Evolutionary conservation across 441 rosid genomes (phyloP).

Genomic region (Macaranga tanarius): DNA sequence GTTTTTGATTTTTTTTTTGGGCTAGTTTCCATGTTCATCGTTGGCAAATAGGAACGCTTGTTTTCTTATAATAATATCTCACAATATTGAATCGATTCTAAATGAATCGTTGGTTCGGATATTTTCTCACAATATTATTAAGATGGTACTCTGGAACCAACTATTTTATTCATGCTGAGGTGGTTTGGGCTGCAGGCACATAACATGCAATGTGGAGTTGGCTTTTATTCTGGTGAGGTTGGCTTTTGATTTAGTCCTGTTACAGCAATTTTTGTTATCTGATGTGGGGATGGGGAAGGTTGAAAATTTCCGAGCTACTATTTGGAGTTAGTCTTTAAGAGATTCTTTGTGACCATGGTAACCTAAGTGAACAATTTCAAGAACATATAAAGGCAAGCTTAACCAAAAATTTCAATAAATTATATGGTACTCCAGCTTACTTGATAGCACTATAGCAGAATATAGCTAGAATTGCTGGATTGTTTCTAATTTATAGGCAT

Average conservation of each 20-base stretch:
- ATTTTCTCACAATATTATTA: neutral
- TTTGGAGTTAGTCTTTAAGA: neutral
- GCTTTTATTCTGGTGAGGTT: neutral
- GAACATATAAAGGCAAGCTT: too few relatives aligned
- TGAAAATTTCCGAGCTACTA: neutral
- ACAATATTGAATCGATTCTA: neutral
- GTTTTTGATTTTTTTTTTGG: neutral
- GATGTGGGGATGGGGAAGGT: neutral
- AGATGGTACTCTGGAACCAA: neutral
- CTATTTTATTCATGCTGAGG: too few relatives aligned
- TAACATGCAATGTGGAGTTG: neutral
- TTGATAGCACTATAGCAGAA: too few relatives aligned
- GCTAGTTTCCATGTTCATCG: conserved; percentile 14
- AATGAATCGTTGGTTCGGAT: neutral
- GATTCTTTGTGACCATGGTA: too few relatives aligned
- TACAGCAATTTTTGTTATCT: neutral
- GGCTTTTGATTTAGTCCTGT: neutral
- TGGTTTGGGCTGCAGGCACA: too few relatives aligned
- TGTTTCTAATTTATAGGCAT: too few relatives aligned
- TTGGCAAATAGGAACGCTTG: conserved; percentile 18
- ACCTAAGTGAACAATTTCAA: too few relatives aligned
- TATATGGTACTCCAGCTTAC: too few relatives aligned
- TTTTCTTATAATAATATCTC: conserved; percentile 22
- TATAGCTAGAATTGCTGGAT: too few relatives aligned
- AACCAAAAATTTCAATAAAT: too few relatives aligned